phyloP scores from a whole-genome alignment of 2,329 filamentous ascomycete species.

The Colletotrichum abscissum region DNA sequence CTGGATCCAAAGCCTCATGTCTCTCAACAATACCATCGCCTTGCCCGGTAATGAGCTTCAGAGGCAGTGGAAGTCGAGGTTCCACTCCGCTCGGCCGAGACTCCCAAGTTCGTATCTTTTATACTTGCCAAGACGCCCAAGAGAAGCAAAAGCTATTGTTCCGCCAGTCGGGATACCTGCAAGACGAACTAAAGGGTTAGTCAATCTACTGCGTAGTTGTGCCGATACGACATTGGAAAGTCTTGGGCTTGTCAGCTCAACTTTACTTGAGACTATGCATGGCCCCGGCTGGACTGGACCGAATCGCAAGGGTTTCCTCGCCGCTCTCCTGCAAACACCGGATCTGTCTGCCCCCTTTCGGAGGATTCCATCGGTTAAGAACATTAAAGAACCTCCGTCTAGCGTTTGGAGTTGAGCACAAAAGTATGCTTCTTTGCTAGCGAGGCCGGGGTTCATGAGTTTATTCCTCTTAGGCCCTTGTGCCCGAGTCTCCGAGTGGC shows the following conservation, averaged over 20 bases:
- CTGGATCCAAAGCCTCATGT: background rate
- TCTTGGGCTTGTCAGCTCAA: background rate
- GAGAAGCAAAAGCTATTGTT: slow-evolving; percentile 12
- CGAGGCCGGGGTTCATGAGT: background rate
- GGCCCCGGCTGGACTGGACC: background rate
- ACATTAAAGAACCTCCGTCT: background rate
- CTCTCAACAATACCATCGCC: background rate
- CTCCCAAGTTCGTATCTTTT: slow-evolving; percentile 1
- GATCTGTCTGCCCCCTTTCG: background rate
- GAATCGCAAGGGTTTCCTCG: background rate
- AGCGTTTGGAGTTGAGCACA: background rate
- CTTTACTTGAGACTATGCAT: slow-evolving; percentile 24
- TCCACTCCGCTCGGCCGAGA: slow-evolving; percentile 31
- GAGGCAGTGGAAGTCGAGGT: background rate
- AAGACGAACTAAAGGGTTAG: background rate
- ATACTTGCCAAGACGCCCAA: slow-evolving; percentile 27
- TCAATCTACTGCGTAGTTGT: background rate
- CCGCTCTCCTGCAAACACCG: background rate
- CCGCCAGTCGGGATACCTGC: slow-evolving; percentile 22
- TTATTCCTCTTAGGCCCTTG: slow-evolving; percentile 19
- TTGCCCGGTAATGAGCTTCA: background rate
- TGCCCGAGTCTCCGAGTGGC: background rate
- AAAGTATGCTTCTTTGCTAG: background rate
- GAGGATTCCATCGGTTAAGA: background rate
- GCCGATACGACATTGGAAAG: slow-evolving; percentile 6